A percentile compares a stretch with the other conserved stretches of the same genome.
phyloP scores from a whole-genome alignment of 768 basidiomycete species.

The Boletus tylopilopsis region DNA sequence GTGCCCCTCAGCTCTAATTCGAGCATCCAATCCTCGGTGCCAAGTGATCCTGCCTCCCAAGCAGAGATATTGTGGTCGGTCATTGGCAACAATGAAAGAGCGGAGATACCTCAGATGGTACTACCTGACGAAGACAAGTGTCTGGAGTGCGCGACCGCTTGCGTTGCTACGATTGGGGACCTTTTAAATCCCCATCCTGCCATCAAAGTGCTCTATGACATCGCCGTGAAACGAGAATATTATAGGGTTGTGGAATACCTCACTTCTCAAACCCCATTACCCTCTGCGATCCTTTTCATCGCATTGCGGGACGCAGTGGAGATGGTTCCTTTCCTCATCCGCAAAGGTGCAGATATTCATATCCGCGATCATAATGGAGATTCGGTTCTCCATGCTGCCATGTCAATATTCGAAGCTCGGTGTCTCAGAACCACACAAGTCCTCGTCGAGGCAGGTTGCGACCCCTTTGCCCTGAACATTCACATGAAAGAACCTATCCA shows the following conservation, averaged over 20 bases:
- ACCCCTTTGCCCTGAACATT: neutral
- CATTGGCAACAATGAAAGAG: neutral
- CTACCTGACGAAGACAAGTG: neutral
- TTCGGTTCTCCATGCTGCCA: neutral
- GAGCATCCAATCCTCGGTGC: neutral
- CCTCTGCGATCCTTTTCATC: neutral
- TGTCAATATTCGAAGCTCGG: no score
- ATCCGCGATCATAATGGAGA: neutral
- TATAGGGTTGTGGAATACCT: neutral
- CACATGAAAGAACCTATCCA: neutral
- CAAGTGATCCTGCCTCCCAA: neutral
- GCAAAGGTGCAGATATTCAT: neutral
- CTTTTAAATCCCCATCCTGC: neutral
- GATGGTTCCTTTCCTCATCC: neutral
- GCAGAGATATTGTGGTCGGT: neutral
- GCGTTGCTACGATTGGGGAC: neutral
- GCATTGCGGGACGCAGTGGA: neutral
- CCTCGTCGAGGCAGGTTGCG: neutral
- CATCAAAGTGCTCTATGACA: neutral
- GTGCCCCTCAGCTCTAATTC: neutral
- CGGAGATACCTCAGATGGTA: no score
- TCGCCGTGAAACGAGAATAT: neutral
- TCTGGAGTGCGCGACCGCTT: neutral
- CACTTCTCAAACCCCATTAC: neutral
- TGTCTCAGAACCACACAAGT: neutral